Evolutionary conservation across 805 yeast species (phyloP).

Genomic region (Yarrowia phangngaensis): DNA sequence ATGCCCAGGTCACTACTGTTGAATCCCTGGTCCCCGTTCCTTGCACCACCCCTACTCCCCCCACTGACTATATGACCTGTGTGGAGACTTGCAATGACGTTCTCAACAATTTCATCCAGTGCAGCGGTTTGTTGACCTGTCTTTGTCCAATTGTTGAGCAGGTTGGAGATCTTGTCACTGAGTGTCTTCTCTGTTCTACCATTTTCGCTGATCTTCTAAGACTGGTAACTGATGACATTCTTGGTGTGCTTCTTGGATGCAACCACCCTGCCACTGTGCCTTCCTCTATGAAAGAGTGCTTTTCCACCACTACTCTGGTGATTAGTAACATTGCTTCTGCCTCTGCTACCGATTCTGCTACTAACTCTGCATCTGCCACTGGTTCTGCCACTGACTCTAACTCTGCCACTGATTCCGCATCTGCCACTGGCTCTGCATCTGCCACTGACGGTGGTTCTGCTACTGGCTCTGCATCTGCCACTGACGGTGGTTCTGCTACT

Average conservation of each 20-base stretch:
- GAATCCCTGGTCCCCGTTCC: neutral
- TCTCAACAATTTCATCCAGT: slow-evolving; percentile 1
- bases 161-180: slow-evolving; percentile 2
- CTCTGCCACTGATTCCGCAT: neutral
- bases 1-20: slow-evolving; percentile 9
- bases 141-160: slow-evolving; percentile 4
- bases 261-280: neutral
- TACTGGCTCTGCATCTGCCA: neutral
- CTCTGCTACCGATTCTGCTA: neutral
- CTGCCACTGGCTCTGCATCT: slow-evolving; percentile 1
- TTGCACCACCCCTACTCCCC: neutral
- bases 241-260: slow-evolving; percentile 2
- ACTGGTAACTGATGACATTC: neutral
- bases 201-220: neutral
- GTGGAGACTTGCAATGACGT: neutral
- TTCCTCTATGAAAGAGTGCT: neutral
- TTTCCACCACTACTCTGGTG: slow-evolving; percentile 1
- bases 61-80: neutral
- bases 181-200: slow-evolving; percentile 15
- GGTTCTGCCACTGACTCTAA: slow-evolving; percentile 1
- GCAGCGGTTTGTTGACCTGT: neutral
- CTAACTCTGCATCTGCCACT: neutral
- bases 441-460: neutral
- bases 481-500: slow-evolving; percentile 2
- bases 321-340: neutral